Evolutionary conservation across 805 yeast species (phyloP), one percentile per base, ranked within the genome.

Genomic region (Clavispora vitiphila): DNA sequence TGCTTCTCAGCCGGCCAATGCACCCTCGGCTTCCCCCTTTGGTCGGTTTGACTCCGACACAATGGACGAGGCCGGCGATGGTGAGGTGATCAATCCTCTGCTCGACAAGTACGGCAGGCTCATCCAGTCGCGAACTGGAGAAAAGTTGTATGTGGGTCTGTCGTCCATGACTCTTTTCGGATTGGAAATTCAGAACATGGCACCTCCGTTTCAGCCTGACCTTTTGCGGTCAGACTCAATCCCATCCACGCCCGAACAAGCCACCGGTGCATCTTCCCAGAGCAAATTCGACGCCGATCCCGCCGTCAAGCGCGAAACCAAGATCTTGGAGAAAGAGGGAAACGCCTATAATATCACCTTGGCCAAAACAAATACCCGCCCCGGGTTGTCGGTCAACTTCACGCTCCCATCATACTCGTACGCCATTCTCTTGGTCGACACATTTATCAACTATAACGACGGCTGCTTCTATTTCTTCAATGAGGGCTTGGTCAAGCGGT

Each of bases 381-480:
- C 86, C 0, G 84, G 86, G 1, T 69, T 81, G 5, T 73, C 83
- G 18, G 86, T 83, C 19, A 81, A 82, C 52, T 83, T 83, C 55
- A 76, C 86, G 0, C 64, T 85, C 14, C 95, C 95, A 1, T 79
- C 87, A 11, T 84, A 83, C 49, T 77, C 86, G 3, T 83, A 84
- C 58, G 89, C 91, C 6, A 76, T 82, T 76, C 58, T 83, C 11
- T 62, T 85, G 37, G 85, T 85, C 10, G 91, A 85, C 55, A 81
- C 87, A 0, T 85, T 85, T 50, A 76, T 85, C 40, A 81, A 83
- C 39, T 85, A 83, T 58, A 85, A 85, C 53, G 93, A 84, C 60
- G 93, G 90, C 1, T 85, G 95, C 52, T 85, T 85, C 58, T 85
- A 85, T 62, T 85, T 85, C 54, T 85, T 85, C 65, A 85, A 85